phyloP scores from a whole-genome alignment of 371 early-diverging fungal species.

The Amoeboaphelidium protococcarum region DNA sequence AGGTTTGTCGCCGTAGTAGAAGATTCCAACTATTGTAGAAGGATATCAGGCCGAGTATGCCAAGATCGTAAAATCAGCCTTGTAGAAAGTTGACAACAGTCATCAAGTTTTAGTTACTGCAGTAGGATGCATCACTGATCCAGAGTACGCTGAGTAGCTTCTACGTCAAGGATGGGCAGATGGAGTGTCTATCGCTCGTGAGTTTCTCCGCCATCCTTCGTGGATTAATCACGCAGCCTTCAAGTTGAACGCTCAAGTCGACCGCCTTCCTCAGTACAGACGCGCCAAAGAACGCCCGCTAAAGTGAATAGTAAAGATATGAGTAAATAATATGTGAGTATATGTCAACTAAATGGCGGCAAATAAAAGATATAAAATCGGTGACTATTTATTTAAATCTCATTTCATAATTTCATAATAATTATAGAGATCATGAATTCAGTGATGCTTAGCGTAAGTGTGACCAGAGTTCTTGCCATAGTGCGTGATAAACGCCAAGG shows the following conservation, averaged over 20 bases:
- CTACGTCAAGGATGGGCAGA: constrained; percentile 36
- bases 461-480: not conserved
- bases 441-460: not conserved
- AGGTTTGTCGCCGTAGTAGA: constrained; percentile 2
- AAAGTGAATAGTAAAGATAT: no score
- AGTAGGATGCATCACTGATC: constrained; percentile 41
- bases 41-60: constrained; percentile 44
- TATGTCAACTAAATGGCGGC: no score
- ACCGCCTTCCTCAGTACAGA: constrained; percentile 35
- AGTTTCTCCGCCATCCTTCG: constrained; percentile 35
- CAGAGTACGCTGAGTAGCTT: constrained; percentile 34
- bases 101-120: constrained; percentile 28
- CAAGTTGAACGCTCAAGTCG: constrained; percentile 29
- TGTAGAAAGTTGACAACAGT: no score
- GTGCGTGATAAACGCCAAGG: not conserved
- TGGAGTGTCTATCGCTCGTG: constrained; percentile 38
- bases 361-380: no score
- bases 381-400: no score
- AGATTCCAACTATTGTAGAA: not conserved
- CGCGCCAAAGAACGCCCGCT: constrained; percentile 1
- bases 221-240: constrained; percentile 20
- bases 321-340: no score
- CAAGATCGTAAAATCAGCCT: constrained; percentile 21
- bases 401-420: no score
- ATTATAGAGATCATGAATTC: no score